Base-by-base conservation (phyloP, 148 eudicot genomes). In the Cornus controversa region DNA sequence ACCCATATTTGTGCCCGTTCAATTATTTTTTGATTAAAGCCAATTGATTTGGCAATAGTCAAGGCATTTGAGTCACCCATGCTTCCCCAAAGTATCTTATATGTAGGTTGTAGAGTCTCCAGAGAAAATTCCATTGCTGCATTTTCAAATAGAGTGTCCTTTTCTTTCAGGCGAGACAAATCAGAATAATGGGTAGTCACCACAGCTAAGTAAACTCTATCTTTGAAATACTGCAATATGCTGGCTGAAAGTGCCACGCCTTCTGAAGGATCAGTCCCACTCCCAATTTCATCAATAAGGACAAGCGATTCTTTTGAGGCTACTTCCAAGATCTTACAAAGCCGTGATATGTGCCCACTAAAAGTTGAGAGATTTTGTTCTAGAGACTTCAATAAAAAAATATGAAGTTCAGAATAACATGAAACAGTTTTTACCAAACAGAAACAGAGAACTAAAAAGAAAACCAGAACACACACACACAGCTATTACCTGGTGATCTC, bases 201-300 rank as follows among this genome's bases (percentile, higher is more conserved):
- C 80, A 95, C 90, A 70, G 99, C 93, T 84, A 95, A 87, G 62
- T 77, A 84, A 31, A 93, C 93, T 86, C 87, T 82, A 69, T 88
- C 89, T 82, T 90, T 93, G 70, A 93, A 87, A 80, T 89, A 88
- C n/a, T 95, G 92, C 87, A 95, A 87, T 82, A 93, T 93, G 87
- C 96, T 95, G 74, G 96, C 78, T 57, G 99, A 93, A 77, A 95
- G 94, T 18, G 93, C 96, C 36, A 90, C 92, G 24, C 98, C 99
- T 90, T 93, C 99, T 18, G 98, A 93, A 80, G 99, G 97, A 79
- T 95, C 99, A 66, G 99, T 95, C 58, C 99, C 99, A 75, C 98
- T 89, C 53, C 97, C 99, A 72, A 95, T 93, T 82, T 95, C 99
- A 85, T 95, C 99, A 70, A 95, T 85, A 45, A 93, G 89, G 75